These are phyloP conservation scores for Fusarium sp. DNA, from an alignment of 2,329 filamentous ascomycete species.

Conservation along the genomic window DNA sequence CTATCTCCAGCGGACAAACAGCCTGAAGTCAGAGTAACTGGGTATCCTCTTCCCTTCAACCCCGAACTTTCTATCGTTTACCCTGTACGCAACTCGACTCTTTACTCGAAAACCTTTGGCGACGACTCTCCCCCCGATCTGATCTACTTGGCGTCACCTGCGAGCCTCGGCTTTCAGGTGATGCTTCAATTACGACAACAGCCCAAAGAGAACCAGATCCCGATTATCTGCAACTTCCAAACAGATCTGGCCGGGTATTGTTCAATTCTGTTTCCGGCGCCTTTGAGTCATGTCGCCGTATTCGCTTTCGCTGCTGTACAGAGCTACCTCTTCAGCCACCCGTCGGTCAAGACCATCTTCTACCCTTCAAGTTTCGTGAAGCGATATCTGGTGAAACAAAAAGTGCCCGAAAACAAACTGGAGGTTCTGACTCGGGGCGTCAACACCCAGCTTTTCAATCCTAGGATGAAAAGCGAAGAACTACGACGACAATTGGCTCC, in stretches of 20 bases:
- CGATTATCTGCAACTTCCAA: constrained; percentile 79
- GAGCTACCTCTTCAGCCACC: constrained; percentile 75
- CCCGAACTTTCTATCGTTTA: constrained; percentile 80
- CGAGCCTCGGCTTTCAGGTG: constrained; percentile 79
- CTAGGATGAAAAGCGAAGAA: constrained; percentile 64
- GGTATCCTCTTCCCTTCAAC: constrained; percentile 79
- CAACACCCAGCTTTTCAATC: constrained; percentile 74
- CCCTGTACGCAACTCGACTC: constrained; percentile 74
- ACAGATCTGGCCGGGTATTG: constrained; percentile 80
- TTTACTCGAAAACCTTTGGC: constrained; percentile 74
- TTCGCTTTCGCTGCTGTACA: constrained; percentile 75
- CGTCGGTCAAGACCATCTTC: constrained; percentile 76
- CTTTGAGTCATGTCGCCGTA: constrained; percentile 73
- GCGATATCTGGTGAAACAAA: constrained; percentile 71
- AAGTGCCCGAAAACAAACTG: constrained; percentile 70
- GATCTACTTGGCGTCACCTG: constrained; percentile 79
- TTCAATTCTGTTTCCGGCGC: constrained; percentile 76
- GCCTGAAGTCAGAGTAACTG: constrained; percentile 71
- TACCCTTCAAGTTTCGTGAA: constrained; percentile 77
- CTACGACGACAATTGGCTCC: constrained; percentile 71
- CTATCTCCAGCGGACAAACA: constrained; percentile 54
- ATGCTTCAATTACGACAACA: constrained; percentile 78
- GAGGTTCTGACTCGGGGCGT: constrained; percentile 76
- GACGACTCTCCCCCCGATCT: constrained; percentile 69
- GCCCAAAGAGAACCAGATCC: constrained; percentile 66